phyloP scores from a whole-genome alignment of 2,329 filamentous ascomycete genomes.

The Cladophialophora psammophila region DNA sequence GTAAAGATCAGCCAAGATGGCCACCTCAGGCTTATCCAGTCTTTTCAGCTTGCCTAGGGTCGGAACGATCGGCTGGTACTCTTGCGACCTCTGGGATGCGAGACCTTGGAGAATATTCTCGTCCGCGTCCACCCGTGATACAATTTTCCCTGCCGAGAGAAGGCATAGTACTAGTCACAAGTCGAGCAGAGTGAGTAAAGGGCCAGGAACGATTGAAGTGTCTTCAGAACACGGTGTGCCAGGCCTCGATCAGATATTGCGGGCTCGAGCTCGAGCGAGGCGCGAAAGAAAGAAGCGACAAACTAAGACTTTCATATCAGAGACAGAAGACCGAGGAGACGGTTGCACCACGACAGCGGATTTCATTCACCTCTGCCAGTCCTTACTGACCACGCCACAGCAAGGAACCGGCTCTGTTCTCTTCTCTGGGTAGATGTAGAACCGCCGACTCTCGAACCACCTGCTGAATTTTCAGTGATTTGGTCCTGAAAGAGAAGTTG shows the following conservation, averaged over 20 bases:
- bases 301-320: background rate
- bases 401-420: background rate
- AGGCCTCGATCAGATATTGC: background rate
- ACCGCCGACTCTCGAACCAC: background rate
- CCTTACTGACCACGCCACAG: background rate
- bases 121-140: background rate
- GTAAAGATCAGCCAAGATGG: background rate
- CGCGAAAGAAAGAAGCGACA: background rate
- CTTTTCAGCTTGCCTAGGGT: background rate
- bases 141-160: no score
- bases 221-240: background rate
- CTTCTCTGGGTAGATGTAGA: background rate
- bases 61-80: background rate
- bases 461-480: background rate
- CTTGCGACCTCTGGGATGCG: background rate
- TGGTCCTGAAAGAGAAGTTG: background rate
- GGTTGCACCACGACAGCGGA: background rate
- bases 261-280: background rate
- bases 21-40: background rate
- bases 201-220: background rate
- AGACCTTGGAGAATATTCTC: slow-evolving; percentile 2
- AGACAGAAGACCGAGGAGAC: background rate
- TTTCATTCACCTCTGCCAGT: background rate
- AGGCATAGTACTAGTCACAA: background rate
- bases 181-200: background rate